Evolutionary conservation across 371 early-diverging fungal species (phyloP).

Genomic region (Mucor saturninus): DNA sequence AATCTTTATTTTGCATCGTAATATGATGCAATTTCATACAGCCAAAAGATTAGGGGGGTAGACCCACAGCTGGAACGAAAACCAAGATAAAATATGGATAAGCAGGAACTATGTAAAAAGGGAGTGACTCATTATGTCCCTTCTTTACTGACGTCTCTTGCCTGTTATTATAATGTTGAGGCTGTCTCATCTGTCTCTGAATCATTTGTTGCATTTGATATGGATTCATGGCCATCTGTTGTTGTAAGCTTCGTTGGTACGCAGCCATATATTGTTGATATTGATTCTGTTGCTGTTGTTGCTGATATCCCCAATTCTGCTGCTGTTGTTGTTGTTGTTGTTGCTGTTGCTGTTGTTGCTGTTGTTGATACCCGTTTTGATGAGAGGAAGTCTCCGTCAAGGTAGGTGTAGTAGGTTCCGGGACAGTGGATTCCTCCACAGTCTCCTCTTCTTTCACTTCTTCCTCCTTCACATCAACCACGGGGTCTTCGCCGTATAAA

Average conservation of each 20-base stretch:
- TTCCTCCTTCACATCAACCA: constrained; percentile 7
- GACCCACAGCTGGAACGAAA: too few relatives aligned
- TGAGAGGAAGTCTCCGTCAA: background rate
- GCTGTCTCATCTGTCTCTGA: constrained; percentile 34
- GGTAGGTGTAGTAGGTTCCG: background rate
- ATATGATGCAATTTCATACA: too few relatives aligned
- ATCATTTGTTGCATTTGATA: constrained; percentile 50
- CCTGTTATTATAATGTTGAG: constrained; percentile 13
- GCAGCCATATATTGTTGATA: constrained; percentile 38
- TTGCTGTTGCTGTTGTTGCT: constrained; percentile 14
- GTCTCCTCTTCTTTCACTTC: constrained; percentile 9
- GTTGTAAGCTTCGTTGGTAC: constrained; percentile 35
- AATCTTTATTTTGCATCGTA: background rate
- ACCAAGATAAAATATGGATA: too few relatives aligned
- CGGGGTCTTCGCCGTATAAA: constrained; percentile 31
- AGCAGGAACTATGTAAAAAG: too few relatives aligned
- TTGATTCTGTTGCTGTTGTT: constrained; percentile 21
- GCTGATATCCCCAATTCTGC: constrained; percentile 6
- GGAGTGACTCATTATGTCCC: background rate
- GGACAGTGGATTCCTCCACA: background rate
- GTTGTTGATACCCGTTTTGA: background rate
- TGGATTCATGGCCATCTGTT: constrained; percentile 37
- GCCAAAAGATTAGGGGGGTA: too few relatives aligned
- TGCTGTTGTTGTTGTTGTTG: constrained; percentile 5
- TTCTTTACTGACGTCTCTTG: constrained; percentile 16